Conservation (phyloP, 192 early-diverging fungal genomes). For the Powellomyces hirtus region DNA sequence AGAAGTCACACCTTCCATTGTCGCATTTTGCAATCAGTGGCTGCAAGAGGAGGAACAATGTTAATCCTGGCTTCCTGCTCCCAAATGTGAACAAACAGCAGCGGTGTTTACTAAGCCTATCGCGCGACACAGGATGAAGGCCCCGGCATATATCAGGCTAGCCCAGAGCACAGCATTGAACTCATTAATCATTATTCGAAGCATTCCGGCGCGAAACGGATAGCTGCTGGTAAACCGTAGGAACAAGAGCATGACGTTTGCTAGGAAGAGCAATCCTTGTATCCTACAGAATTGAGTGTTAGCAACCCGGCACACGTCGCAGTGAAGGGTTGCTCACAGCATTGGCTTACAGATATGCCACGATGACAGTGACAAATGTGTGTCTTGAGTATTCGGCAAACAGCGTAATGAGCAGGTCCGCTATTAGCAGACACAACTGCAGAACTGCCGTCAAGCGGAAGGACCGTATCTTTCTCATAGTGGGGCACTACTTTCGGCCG, state of each 20-base stretch:
- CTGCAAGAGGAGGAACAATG: too few species aligned
- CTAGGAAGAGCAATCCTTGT: slow-evolving; percentile 35
- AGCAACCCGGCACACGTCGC: too few species aligned
- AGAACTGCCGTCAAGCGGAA: slow-evolving; percentile 14
- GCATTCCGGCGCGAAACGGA: slow-evolving; percentile 48
- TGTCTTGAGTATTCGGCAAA: slow-evolving; percentile 39
- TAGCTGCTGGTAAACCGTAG: slow-evolving; percentile 45
- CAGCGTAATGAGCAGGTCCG: slow-evolving; percentile 36
- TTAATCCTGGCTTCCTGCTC: too few species aligned
- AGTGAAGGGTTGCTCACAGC: too few species aligned
- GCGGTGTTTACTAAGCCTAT: slow-evolving; percentile 41
- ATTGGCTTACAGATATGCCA: slow-evolving; percentile 38
- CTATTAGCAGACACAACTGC: slow-evolving; percentile 30
- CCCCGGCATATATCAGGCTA: slow-evolving; percentile 19
- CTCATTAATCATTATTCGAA: slow-evolving; percentile 42
- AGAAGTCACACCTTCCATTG: slow-evolving; percentile 31
- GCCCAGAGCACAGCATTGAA: slow-evolving; percentile 35
- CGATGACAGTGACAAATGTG: slow-evolving; percentile 33
- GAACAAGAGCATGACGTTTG: slow-evolving; percentile 43
- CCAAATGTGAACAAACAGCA: too few species aligned
- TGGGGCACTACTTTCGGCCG: too few species aligned
- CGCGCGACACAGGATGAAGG: slow-evolving; percentile 29
- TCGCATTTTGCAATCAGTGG: slow-evolving; percentile 27
- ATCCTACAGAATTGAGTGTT: too few species aligned
- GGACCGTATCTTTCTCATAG: slow-evolving; percentile 8